Percentiles rank a stretch among this genome's conserved stretches.
Evolutionary conservation across 202 grass and related monocot species (phyloP).

Genomic region (Setaria viridis): DNA sequence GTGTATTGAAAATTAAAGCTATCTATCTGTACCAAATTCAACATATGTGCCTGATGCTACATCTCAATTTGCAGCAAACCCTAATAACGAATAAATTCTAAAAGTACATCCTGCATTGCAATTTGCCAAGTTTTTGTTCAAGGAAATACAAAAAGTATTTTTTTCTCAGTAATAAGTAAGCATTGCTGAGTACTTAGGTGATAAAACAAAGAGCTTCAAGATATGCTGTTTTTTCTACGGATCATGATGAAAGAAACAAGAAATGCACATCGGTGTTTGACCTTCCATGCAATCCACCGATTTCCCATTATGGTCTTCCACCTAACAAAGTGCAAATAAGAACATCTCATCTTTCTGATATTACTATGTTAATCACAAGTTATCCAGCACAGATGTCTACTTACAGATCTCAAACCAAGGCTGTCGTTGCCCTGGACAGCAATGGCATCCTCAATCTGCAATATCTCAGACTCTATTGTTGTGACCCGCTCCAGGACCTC

Average conservation of each 20-base stretch:
- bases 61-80: constrained; percentile 5
- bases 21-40: constrained; percentile 35
- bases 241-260: constrained; percentile 33
- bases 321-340: constrained; percentile 58
- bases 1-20: constrained; percentile 17
- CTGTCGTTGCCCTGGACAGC: constrained; percentile 69
- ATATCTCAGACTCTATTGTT: constrained; percentile 90
- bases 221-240: neutral
- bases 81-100: constrained; percentile 35
- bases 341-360: constrained; percentile 30
- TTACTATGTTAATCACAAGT: constrained; percentile 5
- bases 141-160: neutral
- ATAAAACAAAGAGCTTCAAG: constrained; percentile 5
- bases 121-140: constrained; percentile 24
- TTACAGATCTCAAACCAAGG: constrained; percentile 65
- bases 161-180: neutral
- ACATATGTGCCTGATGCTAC: constrained; percentile 33
- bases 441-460: constrained; percentile 91
- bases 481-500: constrained; percentile 91
- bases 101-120: neutral
- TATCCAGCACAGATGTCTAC: constrained; percentile 11
- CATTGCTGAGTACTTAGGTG: neutral
- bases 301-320: constrained; percentile 62
- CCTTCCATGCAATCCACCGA: constrained; percentile 58
- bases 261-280: constrained; percentile 25